These are phyloP conservation scores for Pinus tabuliformis DNA, from an alignment of 75 land plant species.

Conservation along the genomic window DNA sequence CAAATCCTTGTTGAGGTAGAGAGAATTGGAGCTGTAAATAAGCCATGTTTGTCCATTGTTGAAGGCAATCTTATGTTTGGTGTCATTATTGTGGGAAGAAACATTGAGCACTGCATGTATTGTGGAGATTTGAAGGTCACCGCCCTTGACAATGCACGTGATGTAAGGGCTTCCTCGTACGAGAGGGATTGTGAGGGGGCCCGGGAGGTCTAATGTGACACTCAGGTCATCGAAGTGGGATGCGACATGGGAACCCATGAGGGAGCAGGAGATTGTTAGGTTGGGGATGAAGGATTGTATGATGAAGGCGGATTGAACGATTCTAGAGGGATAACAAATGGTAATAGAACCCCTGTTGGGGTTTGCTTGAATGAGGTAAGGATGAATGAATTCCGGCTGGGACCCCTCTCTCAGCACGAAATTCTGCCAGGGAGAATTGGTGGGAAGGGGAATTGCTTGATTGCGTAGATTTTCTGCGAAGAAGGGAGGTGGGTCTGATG, in stretches of 20 bases:
- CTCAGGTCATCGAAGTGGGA: slow-evolving; percentile 34
- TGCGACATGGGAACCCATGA: slow-evolving; percentile 6
- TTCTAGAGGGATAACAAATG: slow-evolving; percentile 58
- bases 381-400: slow-evolving; percentile 82
- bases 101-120: slow-evolving; percentile 50
- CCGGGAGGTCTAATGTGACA: slow-evolving; percentile 12
- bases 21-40: slow-evolving; percentile 52
- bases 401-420: slow-evolving; percentile 73
- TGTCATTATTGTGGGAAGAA: slow-evolving; percentile 29
- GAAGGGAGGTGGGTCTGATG: slow-evolving; percentile 12
- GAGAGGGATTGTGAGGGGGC: slow-evolving; percentile 48
- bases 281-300: slow-evolving; percentile 62
- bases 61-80: slow-evolving; percentile 56
- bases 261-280: slow-evolving; percentile 12
- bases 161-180: slow-evolving; percentile 83
- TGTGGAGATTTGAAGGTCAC: slow-evolving; percentile 40
- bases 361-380: slow-evolving; percentile 63
- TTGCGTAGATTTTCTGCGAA: slow-evolving; percentile 5
- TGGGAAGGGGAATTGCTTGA: slow-evolving; percentile 53
- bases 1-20: slow-evolving; percentile 21
- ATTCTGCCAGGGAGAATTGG: slow-evolving; percentile 88
- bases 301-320: slow-evolving; percentile 34
- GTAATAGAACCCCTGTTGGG: slow-evolving; percentile 40
- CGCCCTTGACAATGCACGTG: slow-evolving; percentile 31
- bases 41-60: slow-evolving; percentile 78